These are phyloP conservation scores for Biscogniauxia sp. DNA, from an alignment of 2,329 filamentous ascomycete genomes.

Conservation along the genomic window DNA sequence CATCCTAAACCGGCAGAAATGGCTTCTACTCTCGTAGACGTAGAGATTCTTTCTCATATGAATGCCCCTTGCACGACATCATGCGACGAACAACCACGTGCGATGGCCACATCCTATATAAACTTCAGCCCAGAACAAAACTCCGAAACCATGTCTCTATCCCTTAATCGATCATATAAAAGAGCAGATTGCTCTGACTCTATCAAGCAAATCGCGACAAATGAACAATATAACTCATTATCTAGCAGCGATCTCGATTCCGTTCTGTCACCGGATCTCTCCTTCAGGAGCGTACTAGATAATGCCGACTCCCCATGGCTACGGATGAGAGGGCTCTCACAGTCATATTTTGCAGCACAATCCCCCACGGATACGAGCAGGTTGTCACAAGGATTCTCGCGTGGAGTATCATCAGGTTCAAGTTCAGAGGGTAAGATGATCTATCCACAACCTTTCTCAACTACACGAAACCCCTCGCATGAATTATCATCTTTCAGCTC, in stretches of 20 bases:
- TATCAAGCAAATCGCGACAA: background rate
- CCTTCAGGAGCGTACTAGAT: constrained; percentile 42
- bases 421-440: background rate
- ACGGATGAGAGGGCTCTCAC: background rate
- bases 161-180: background rate
- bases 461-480: too few relatives aligned
- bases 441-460: background rate
- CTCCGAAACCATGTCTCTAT: background rate
- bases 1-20: background rate
- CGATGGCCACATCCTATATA: background rate
- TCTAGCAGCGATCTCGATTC: background rate
- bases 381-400: background rate
- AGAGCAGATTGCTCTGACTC: background rate
- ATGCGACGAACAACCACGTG: background rate
- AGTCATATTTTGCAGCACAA: background rate
- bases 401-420: background rate
- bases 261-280: constrained; percentile 32
- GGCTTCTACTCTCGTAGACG: background rate
- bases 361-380: too few relatives aligned
- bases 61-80: background rate
- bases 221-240: background rate
- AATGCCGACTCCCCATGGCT: constrained; percentile 33
- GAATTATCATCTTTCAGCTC: background rate
- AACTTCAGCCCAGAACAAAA: background rate
- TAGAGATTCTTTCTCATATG: background rate